Conservation (phyloP, 768 basidiomycete species). For the Wakefieldia striispora region DNA sequence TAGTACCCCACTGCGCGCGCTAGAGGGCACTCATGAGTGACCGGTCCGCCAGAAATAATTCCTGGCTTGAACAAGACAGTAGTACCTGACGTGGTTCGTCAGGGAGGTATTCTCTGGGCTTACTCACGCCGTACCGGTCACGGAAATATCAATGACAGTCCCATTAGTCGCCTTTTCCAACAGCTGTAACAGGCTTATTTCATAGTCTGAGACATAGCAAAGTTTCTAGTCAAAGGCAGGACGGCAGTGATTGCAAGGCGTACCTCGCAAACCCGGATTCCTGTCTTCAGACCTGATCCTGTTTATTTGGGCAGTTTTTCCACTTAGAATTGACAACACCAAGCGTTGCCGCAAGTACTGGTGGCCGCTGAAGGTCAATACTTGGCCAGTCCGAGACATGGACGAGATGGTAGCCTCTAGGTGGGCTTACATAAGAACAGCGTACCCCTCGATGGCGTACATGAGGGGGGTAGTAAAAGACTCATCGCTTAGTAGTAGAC, state of each 20-base stretch:
- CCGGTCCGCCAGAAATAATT: constrained; percentile 76
- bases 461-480: background rate
- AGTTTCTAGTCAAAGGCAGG: background rate
- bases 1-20: constrained; percentile 93
- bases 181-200: constrained; percentile 84
- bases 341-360: constrained; percentile 80
- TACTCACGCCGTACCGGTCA: constrained; percentile 65
- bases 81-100: constrained; percentile 59
- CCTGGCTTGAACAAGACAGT: constrained; percentile 91
- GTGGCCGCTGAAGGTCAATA: constrained; percentile 74
- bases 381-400: constrained; percentile 40
- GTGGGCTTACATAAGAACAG: constrained; percentile 26
- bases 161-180: constrained; percentile 94
- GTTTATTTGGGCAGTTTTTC: constrained; percentile 80
- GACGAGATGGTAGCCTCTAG: background rate
- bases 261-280: constrained; percentile 92
- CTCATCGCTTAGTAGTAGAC: background rate
- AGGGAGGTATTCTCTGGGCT: background rate
- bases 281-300: constrained; percentile 90
- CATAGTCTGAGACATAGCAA: constrained; percentile 62
- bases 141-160: constrained; percentile 91
- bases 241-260: constrained; percentile 9
- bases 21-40: constrained; percentile 85
- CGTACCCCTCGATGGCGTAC: constrained; percentile 3
- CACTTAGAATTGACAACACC: constrained; percentile 86